Percentiles rank a stretch among this genome's conserved stretches.
Conservation (phyloP, 768 basidiomycete species). For the Calocera cornea region DNA sequence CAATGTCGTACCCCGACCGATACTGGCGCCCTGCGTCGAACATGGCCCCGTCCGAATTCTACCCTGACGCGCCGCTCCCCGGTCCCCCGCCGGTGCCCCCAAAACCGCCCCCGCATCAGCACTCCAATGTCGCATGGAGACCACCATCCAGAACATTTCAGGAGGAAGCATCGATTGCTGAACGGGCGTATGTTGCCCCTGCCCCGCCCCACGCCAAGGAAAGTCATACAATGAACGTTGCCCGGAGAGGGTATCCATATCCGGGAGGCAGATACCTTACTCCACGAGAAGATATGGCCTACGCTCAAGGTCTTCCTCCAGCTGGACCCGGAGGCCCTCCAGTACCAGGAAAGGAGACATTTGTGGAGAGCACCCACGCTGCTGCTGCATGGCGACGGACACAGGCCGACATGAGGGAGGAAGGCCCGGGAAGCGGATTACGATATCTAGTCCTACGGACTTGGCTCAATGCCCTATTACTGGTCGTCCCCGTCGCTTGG, state of each 20-base stretch:
- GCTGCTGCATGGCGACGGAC: background rate
- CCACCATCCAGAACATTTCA: background rate
- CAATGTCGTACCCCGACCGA: background rate
- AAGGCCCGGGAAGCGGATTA: background rate
- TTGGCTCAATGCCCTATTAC: background rate
- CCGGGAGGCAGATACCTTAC: background rate
- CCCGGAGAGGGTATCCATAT: background rate
- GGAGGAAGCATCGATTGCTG: background rate
- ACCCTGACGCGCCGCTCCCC: background rate
- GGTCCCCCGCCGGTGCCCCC: background rate
- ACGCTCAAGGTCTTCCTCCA: background rate
- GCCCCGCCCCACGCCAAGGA: background rate
- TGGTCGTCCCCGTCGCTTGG: background rate
- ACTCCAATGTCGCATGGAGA: background rate
- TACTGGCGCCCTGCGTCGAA: background rate
- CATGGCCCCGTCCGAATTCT: background rate
- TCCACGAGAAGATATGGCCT: background rate
- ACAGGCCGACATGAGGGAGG: background rate
- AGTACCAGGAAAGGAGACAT: background rate
- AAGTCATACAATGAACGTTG: background rate
- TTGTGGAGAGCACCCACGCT: background rate
- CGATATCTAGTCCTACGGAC: constrained; percentile 1
- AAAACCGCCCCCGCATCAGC: background rate
- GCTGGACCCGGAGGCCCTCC: background rate
- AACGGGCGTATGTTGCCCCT: background rate